Evolutionary conservation across 2,329 filamentous ascomycete species (phyloP).

Genomic region (Calonectria pteridis): DNA sequence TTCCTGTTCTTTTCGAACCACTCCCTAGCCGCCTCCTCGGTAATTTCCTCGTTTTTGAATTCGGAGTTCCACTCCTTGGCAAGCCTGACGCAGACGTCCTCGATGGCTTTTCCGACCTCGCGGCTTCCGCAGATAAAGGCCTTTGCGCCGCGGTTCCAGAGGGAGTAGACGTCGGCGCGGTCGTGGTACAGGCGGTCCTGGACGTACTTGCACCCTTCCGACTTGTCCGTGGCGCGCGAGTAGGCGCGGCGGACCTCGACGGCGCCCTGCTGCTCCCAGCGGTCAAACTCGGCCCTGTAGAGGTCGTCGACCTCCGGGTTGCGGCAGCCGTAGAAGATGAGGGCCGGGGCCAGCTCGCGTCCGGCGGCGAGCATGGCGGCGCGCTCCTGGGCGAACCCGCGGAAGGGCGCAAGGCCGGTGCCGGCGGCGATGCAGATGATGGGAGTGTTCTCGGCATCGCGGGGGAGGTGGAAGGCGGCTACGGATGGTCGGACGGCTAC

Average conservation of each 20-base stretch:
- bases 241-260: conserved; percentile 73
- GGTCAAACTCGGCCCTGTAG: conserved; percentile 69
- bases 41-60: conserved; percentile 44
- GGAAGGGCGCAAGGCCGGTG: conserved; percentile 72
- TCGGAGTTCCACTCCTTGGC: conserved; percentile 48
- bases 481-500: conserved; percentile 62
- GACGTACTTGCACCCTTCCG: conserved; percentile 62
- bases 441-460: conserved; percentile 58
- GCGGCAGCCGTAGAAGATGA: conserved; percentile 77
- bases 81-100: conserved; percentile 53
- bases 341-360: conserved; percentile 66
- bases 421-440: conserved; percentile 66
- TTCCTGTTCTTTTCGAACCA: conserved; percentile 66
- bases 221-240: conserved; percentile 53
- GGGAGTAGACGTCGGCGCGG: conserved; percentile 49
- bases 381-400: conserved; percentile 73
- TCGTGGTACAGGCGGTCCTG: conserved; percentile 58
- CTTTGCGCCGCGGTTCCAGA: conserved; percentile 62
- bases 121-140: conserved; percentile 75
- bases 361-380: conserved; percentile 64
- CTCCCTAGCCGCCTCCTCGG: conserved; percentile 54
- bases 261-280: conserved; percentile 63
- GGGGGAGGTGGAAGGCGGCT: conserved; percentile 64
- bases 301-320: conserved; percentile 67
- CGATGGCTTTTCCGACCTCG: conserved; percentile 62